These are phyloP conservation scores for Coniochaeta sp. DNA, from an alignment of 2,329 filamentous ascomycete species.

Conservation along the genomic window DNA sequence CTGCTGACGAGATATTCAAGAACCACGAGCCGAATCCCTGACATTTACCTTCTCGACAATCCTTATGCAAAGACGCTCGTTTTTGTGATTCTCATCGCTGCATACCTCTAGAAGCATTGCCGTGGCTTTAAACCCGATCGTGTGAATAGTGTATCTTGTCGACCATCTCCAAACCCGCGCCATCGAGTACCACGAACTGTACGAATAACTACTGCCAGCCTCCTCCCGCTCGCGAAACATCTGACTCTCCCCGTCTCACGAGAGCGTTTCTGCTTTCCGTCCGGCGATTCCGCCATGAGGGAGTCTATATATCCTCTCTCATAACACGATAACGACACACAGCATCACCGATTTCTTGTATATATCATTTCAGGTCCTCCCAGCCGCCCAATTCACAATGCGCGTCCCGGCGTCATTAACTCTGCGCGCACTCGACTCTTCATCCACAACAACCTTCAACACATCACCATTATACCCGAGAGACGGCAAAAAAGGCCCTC, in stretches of 20 bases:
- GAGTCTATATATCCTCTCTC: not conserved
- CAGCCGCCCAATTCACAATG: not conserved
- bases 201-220: not conserved
- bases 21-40: not conserved
- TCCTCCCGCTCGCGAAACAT: not conserved
- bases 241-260: not conserved
- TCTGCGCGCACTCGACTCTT: not conserved
- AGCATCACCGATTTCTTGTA: not conserved
- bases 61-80: not conserved
- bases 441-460: not conserved
- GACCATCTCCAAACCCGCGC: not conserved
- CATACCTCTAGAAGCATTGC: not conserved
- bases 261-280: not conserved
- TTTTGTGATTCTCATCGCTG: not conserved
- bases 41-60: too few species aligned
- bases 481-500: not conserved
- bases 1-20: not conserved
- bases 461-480: not conserved
- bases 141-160: too few species aligned
- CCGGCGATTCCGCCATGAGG: not conserved
- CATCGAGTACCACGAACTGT: not conserved
- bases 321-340: not conserved
- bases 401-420: not conserved
- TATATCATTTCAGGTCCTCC: not conserved
- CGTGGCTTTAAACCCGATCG: too few species aligned